These are phyloP conservation scores for Cryoendolithus antarcticus DNA, from an alignment of 2,329 filamentous ascomycete genomes.

Conservation along the genomic window DNA sequence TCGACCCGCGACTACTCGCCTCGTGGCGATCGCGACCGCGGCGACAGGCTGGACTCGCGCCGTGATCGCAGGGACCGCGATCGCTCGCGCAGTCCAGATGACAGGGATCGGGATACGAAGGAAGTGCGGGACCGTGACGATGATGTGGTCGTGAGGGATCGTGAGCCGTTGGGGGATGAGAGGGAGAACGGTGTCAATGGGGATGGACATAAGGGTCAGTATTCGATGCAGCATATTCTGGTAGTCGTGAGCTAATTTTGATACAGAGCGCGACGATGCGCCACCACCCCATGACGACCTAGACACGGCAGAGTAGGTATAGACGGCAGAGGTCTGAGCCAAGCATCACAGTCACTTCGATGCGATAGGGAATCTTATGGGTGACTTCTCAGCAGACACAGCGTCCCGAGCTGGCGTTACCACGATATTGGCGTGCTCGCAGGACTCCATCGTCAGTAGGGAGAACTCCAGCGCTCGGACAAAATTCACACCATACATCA, in stretches of 20 bases:
- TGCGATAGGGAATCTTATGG: too few relatives aligned
- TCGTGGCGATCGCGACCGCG: constrained; percentile 51
- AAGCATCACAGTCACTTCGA: too few relatives aligned
- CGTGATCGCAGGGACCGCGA: constrained; percentile 58
- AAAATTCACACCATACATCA: too few relatives aligned
- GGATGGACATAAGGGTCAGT: constrained; percentile 77
- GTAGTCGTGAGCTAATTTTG: constrained; percentile 16
- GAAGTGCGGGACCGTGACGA: constrained; percentile 46
- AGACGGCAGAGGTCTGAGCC: constrained; percentile 1
- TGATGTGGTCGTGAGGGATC: constrained; percentile 46
- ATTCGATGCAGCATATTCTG: constrained; percentile 7
- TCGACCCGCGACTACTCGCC: constrained; percentile 5
- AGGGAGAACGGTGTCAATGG: constrained; percentile 46
- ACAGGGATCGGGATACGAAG: constrained; percentile 58
- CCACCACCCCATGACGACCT: constrained; percentile 84
- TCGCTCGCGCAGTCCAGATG: constrained; percentile 52
- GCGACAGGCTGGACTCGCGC: constrained; percentile 52
- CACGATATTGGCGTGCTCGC: too few relatives aligned
- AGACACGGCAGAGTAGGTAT: constrained; percentile 79
- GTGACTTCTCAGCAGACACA: too few relatives aligned
- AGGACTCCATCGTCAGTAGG: too few relatives aligned
- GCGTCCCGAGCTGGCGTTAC: too few relatives aligned
- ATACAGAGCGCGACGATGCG: constrained; percentile 52
- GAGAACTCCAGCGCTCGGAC: too few relatives aligned
- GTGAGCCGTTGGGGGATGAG: constrained; percentile 29